Conservation (phyloP, 805 yeast genomes). For the Metschnikowia drakensbergensis region DNA sequence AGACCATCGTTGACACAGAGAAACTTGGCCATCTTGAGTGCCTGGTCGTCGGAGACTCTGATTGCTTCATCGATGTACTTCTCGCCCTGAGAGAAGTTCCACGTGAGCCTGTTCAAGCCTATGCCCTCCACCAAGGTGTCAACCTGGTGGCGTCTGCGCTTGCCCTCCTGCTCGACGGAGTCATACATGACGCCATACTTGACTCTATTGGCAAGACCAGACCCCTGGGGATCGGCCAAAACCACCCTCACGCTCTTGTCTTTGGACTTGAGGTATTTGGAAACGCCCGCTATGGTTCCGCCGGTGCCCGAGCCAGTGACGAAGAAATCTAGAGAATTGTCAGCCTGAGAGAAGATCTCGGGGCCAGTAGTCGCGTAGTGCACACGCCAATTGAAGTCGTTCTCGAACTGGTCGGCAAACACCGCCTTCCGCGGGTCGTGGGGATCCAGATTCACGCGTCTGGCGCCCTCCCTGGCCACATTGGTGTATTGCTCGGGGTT, state of each 20-base stretch:
- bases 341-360: conserved; percentile 76
- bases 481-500: conserved; percentile 93
- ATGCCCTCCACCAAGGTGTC: conserved; percentile 94
- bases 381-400: conserved; percentile 81
- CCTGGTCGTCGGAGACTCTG: conserved; percentile 75
- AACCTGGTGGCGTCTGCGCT: conserved; percentile 91
- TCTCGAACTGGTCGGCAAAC: conserved; percentile 95
- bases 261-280: conserved; percentile 40
- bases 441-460: conserved; percentile 39
- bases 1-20: conserved; percentile 81
- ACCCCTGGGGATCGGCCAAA: conserved; percentile 94
- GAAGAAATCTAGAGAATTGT: conserved; percentile 64
- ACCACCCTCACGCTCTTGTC: conserved; percentile 45
- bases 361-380: conserved; percentile 89
- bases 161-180: conserved; percentile 83
- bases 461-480: conserved; percentile 69
- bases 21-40: conserved; percentile 83
- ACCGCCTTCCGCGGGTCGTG: conserved; percentile 52
- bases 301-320: conserved; percentile 96
- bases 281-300: conserved; percentile 28
- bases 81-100: conserved; percentile 74
- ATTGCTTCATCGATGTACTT: conserved; percentile 69
- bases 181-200: conserved; percentile 95
- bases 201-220: conserved; percentile 82
- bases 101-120: conserved; percentile 83